phyloP scores from a whole-genome alignment of 192 early-diverging fungal species.

The Coemansia sp. region DNA sequence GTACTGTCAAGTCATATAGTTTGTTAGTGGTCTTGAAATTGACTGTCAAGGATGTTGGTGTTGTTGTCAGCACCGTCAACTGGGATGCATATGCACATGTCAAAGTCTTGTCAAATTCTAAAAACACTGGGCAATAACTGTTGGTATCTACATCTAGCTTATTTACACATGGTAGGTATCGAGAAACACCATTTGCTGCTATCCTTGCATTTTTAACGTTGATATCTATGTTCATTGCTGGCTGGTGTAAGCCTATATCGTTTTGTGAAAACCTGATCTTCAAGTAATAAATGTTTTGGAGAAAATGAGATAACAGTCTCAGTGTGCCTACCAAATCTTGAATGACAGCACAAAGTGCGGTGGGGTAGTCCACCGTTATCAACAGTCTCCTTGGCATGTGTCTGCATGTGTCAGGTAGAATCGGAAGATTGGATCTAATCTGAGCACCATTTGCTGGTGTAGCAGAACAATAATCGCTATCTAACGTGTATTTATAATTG shows the following conservation, averaged over 20 bases:
- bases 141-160: neutral
- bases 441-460: neutral
- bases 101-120: constrained; percentile 1
- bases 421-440: neutral
- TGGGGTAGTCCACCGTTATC: neutral
- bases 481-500: neutral
- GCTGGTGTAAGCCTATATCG: neutral
- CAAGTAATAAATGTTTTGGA: neutral
- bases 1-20: neutral
- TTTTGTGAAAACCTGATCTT: neutral
- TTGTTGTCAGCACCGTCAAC: neutral
- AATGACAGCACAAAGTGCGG: neutral
- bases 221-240: neutral
- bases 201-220: neutral
- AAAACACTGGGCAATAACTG: neutral
- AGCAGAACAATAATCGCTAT: neutral
- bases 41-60: neutral
- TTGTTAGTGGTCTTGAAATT: neutral
- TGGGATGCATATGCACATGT: neutral
- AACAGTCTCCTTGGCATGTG: neutral
- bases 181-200: neutral
- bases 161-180: neutral
- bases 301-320: neutral
- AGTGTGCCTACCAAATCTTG: neutral
- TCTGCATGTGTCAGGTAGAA: neutral